Base-by-base conservation (phyloP, 352 stramenopile genomes). In the Phytophthora macrochlamydospora region DNA sequence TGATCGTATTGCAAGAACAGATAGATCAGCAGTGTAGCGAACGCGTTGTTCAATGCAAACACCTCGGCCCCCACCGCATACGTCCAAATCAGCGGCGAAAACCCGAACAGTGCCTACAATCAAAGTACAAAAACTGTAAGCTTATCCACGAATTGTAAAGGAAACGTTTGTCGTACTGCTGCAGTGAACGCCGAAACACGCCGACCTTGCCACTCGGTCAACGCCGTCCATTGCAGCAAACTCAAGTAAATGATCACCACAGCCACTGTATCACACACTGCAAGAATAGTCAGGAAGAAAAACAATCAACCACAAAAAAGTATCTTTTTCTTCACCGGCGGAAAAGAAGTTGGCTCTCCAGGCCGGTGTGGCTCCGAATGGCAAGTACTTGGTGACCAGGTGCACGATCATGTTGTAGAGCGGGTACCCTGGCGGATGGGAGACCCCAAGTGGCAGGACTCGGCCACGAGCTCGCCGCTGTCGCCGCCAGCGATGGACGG, bases 1-100 rank as follows among this genome's bases (percentile, higher is more conserved):
- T 64, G 74, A 0, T 59, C 71, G 43, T 91, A 94, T 3, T 68
- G 67, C 13, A 96, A 40, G 18, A 90, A 69, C 18, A 90, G 56
- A 59, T 84, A 90, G 11, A 95, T 7, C 18, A 99, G 76, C 37
- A 87, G 29, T 3, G 92, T 79, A 7, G 89, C 73, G 33, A 99
- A 97, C 1, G 97, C 67, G 51, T 98, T 99, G 70, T 99, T 98
- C n/a, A 99, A 79, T 4, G 95, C 89, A 72, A 99, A 99, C 11
- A 99, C 97, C 81, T 99, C 97, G 37, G 95, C 90, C 7, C 92
- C 90, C 35, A 95, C 85, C 1, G 92, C 91, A 71, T 99, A 99
- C 54, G 94, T 94, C 97, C 97, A 99, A 8, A 97, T 87, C 18
- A 99, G 73, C 28, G 95, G 93, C 8, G 90, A 98, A 58, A 98